Base-by-base conservation (phyloP, 768 basidiomycete species). In the Boletus tylopilopsis region DNA sequence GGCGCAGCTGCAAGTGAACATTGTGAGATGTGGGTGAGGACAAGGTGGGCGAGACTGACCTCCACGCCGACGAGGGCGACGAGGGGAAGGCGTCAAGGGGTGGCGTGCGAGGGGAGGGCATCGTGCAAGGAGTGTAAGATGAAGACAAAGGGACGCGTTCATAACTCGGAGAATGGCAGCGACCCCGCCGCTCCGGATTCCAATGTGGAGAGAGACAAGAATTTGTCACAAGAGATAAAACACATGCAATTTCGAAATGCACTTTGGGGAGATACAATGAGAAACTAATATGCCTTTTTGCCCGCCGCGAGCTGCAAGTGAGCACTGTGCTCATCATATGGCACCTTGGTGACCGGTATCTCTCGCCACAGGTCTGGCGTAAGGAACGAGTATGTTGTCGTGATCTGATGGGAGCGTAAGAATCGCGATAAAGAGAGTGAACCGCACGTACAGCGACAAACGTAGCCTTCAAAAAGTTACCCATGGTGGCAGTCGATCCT, bases 401-500 rank as follows among this genome's bases (percentile, higher is more conserved):
- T 92, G 73, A 99, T 92, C 94, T 88, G 58, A 9, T 22, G 19
- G 2, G 35, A 15, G 40, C 34, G 40, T 49, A 4, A 62, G 38
- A 12, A 46, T 19, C 22, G 35, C 33, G 32, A 39, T 8, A 11
- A 37, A 21, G 42, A 27, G 6, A 44, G 3, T 12, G 24, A 42
- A 45, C 77, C 88, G 44, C 7, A 12, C 33, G n/a, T 69, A 94
- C 90, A 32, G 91, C 90, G 66, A 82, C 87, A 65, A 96, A 94
- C 43, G 93, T 94, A 47, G 94, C 94, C 74, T 97, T 96, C 76
- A 96, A 84, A 82, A 98, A 95, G 77, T 95, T 95, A 66, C 92
- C 92, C 91, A 94, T 94, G 52, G 96, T 99, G 23, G 95, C 94
- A 39, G 96, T 99, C 59, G 91, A 94, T 66, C 96, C 96, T 75